Conservation (phyloP, 176 grass and related monocot genomes). For the Canna indica region DNA sequence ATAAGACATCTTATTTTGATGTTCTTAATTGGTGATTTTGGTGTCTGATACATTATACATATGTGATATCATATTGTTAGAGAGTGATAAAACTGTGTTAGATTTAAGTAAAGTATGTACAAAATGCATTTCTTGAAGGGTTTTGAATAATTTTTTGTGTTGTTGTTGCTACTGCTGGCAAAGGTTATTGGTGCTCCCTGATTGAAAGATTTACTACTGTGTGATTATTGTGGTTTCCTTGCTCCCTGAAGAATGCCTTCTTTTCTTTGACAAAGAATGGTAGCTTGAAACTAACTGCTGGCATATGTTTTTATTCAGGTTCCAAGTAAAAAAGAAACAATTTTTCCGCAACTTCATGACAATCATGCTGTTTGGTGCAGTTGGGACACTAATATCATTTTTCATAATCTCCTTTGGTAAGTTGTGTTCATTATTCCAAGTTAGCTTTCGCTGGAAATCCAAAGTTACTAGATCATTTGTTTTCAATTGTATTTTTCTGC, state of each 20-base stretch:
- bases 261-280: neutral
- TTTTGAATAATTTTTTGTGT: neutral
- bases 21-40: neutral
- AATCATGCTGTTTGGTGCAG: constrained; percentile 79
- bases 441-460: too few species aligned
- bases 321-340: constrained; percentile 99
- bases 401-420: constrained; percentile 81
- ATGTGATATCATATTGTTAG: neutral
- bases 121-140: neutral
- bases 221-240: neutral
- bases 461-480: too few species aligned
- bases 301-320: constrained; percentile 29
- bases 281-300: neutral
- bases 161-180: neutral
- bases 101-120: too few species aligned
- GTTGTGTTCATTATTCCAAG: neutral
- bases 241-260: neutral
- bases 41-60: neutral
- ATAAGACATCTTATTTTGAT: neutral
- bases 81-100: neutral
- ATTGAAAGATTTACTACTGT: neutral
- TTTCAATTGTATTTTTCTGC: neutral
- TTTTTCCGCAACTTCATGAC: constrained; percentile 99
- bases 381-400: constrained; percentile 94
- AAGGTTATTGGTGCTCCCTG: neutral